Evolutionary conservation across 1,284 basidiomycete species (phyloP), one percentile per base, ranked within the genome.

Genomic region (Exobasidium cylindrosporum): DNA sequence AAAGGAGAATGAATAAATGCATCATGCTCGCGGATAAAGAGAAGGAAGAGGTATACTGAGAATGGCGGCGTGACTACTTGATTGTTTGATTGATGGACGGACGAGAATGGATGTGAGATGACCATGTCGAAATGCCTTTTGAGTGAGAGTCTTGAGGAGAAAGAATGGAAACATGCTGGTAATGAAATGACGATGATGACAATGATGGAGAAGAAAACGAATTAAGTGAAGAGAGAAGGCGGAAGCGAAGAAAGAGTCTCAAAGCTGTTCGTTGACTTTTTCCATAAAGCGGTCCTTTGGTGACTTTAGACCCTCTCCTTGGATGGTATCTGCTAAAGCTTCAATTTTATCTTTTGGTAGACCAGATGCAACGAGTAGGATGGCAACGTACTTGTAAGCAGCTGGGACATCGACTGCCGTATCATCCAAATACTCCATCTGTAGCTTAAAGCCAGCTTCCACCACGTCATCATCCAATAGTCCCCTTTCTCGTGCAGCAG

Each of bases 401-500:
- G 89, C 88, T 3, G 93, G 93, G 63, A 89, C 90, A 79, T 97
- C 92, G 73, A 93, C 88, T 21, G 87, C 86, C 61, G 92, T 86
- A 77, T 96, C 92, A 74, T 92, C 91, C 69, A 96, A 83, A 64
- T 88, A 82, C 78, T 90, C 88, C 60, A 89, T 86, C 58, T 87
- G 84, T 1, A 84, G 83, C 61, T 81, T 80, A 80, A 93, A 74
- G 89, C 83, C 64, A 86, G 84, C 65, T 4, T 87, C 85, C 13
- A 94, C 88, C 46, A 92, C 52, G n/a, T 64, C 65, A 61, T 80
- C 74, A 54, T 67, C 64, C 17, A 78, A 57, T 31, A 79, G 64
- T 1, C 57, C 60, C 6, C 64, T 62, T 50, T 70, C 61, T 46
- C 60, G 64, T 26, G 73, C 66, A 63, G 72, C 69, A 53, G 64